Base-by-base conservation (phyloP, 1,284 basidiomycete species). In the Pseudozyma hubeiensis region DNA sequence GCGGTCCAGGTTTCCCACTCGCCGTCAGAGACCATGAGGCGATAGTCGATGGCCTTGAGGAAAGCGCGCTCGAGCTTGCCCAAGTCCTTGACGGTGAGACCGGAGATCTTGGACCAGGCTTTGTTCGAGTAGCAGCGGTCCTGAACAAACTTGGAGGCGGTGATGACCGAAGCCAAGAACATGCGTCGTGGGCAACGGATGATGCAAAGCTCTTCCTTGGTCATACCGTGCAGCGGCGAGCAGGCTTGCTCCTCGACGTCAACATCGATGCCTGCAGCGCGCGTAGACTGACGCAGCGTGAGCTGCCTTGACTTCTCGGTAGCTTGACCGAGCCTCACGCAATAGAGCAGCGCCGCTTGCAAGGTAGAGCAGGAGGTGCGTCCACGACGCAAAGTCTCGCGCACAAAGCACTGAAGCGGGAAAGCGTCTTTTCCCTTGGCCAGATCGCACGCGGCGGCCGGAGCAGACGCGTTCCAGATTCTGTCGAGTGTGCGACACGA, bases 91-190 rank as follows among this genome's bases (percentile, higher is more conserved):
- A 85, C 78, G 16, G 80, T 71, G 5, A 87, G 71, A 7, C 86
- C 86, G 13, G 84, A 84, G 49, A 87, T 86, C 81, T 93, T 93
- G 7, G 92, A 90, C 94, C 94, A 97, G 17, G 94, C 93, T 31
- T 77, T 59, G 84, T 97, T 96, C 14, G 92, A 93, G 81, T 94
- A 97, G 56, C 92, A 93, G 59, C 92, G 90, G 81, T 97, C 94
- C 86, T 95, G 93, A 62, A 92, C 89, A 84, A 95, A 96, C 83
- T 97, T 97, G 31, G 91, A 91, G 0, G 94, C 93, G 46, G 93
- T 87, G 68, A 97, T 93, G 39, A 97, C 87, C 0, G 92, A 90
- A 0, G 93, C 93, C 8, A 97, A 87, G 85, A 97, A 96, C 2
- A 93, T 90, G 43, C 93, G 89, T 17, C 93, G 88, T 2, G 93